Percentiles rank a stretch among this genome's conserved stretches.
These are phyloP conservation scores for Flagelloscypha sp. DNA, from an alignment of 768 basidiomycete genomes.

Conservation along the genomic window DNA sequence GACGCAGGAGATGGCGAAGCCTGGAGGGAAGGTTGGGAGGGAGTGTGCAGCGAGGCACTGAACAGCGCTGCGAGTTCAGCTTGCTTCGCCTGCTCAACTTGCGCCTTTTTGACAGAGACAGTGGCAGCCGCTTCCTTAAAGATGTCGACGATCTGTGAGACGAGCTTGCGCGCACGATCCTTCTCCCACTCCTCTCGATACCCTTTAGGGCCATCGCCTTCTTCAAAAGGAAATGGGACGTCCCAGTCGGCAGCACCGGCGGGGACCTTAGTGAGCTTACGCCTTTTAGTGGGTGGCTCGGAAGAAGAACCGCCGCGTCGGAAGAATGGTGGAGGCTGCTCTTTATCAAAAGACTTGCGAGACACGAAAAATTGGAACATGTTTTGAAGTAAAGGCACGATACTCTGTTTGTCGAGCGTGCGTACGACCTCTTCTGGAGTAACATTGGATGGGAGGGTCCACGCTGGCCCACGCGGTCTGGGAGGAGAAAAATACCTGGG, in stretches of 20 bases:
- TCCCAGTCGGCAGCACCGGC: conserved; percentile 81
- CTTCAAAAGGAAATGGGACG: conserved; percentile 67
- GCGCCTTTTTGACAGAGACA: too few species aligned
- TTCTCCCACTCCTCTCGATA: conserved; percentile 60
- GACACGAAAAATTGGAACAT: conserved; percentile 49
- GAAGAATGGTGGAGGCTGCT: conserved; percentile 5
- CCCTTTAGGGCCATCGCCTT: conserved; percentile 62
- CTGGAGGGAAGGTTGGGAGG: too few species aligned
- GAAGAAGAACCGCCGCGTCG: conserved; percentile 7
- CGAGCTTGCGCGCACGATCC: conserved; percentile 53
- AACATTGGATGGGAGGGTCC: conserved; percentile 10
- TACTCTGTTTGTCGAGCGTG: conserved; percentile 51
- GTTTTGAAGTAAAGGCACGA: conserved; percentile 56
- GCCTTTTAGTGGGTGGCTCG: conserved; percentile 39
- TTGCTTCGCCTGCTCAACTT: too few species aligned
- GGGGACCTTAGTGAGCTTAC: conserved; percentile 59
- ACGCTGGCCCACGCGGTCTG: conserved; percentile 12
- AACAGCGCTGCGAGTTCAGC: too few species aligned
- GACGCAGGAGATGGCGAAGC: too few species aligned
- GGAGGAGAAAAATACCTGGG: conserved; percentile 20
- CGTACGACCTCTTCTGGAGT: conserved; percentile 51
- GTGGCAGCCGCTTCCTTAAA: conserved; percentile 57
- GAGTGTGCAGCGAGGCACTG: too few species aligned
- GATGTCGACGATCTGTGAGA: conserved; percentile 51
- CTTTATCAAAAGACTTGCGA: conserved; percentile 13